A percentile compares a stretch with the other conserved stretches of the same genome.
Evolutionary conservation across 139 green algal genomes (phyloP).

Genomic region (Eudorina sp.): DNA sequence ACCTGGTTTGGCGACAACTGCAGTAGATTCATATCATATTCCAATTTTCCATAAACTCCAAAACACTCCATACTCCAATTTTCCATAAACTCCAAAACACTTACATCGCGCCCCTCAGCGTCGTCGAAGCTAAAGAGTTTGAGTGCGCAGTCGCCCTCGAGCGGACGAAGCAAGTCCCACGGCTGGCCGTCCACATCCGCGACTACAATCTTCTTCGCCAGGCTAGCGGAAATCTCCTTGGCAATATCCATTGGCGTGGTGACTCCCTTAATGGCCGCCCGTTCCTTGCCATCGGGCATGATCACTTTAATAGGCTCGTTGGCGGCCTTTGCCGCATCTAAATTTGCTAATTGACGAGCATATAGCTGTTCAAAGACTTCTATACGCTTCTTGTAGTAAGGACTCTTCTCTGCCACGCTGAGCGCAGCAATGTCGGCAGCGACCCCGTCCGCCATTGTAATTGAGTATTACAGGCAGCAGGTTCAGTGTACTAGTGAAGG

Average conservation of each 20-base stretch:
- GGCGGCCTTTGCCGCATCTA: slow-evolving; percentile 70
- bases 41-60: not conserved
- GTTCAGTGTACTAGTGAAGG: too few relatives aligned
- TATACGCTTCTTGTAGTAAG: slow-evolving; percentile 91
- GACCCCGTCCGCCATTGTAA: slow-evolving; percentile 18
- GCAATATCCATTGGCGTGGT: slow-evolving; percentile 97
- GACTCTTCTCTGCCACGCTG: slow-evolving; percentile 66
- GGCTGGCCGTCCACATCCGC: slow-evolving; percentile 86
- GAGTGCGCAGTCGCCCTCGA: slow-evolving; percentile 91
- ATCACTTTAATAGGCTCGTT: slow-evolving; percentile 85
- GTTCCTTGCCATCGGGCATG: slow-evolving; percentile 86
- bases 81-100: not conserved
- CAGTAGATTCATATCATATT: too few relatives aligned
- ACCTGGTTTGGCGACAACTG: too few relatives aligned
- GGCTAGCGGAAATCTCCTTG: slow-evolving; percentile 83
- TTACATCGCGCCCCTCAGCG: slow-evolving; percentile 88
- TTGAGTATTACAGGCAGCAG: too few relatives aligned
- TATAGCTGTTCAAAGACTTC: slow-evolving; percentile 90
- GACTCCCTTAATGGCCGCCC: slow-evolving; percentile 81
- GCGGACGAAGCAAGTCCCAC: slow-evolving; percentile 93
- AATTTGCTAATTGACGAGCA: slow-evolving; percentile 65
- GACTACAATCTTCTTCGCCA: slow-evolving; percentile 94
- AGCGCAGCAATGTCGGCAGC: slow-evolving; percentile 38
- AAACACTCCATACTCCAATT: slow-evolving; percentile 28
- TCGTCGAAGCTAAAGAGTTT: slow-evolving; percentile 92